Percentiles rank a stretch among this genome's conserved stretches.
These are phyloP conservation scores for Eucalyptus cladocalyx DNA, from an alignment of 345 rosid genomes.

Conservation along the genomic window DNA sequence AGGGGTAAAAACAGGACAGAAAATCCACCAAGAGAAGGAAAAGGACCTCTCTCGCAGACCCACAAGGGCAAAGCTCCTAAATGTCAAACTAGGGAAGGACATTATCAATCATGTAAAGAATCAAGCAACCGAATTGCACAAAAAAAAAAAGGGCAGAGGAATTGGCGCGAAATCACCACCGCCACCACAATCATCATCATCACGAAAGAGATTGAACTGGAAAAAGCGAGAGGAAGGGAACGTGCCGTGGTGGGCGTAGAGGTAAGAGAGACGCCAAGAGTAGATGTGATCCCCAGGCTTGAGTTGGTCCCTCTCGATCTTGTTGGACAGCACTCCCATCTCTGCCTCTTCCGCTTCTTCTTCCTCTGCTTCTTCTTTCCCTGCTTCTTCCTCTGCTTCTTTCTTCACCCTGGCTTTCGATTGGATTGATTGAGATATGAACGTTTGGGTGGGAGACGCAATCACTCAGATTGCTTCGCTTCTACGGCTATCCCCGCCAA, in stretches of 20 bases:
- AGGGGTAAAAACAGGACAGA: background rate
- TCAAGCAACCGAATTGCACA: background rate
- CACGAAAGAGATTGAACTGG: background rate
- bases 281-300: conserved; percentile 82
- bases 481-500: background rate
- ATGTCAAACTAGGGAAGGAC: background rate
- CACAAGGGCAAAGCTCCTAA: background rate
- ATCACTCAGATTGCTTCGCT: background rate
- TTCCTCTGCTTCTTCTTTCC: background rate
- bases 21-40: background rate
- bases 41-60: background rate
- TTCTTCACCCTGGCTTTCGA: background rate
- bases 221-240: background rate
- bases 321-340: conserved; percentile 59
- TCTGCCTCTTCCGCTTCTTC: background rate
- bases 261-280: conserved; percentile 62
- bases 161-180: background rate
- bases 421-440: background rate
- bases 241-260: conserved; percentile 73
- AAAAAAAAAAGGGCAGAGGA: background rate
- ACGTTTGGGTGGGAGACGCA: background rate
- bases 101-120: background rate
- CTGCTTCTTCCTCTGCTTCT: background rate
- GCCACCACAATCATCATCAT: background rate
- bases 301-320: conserved; percentile 31